Percentiles rank a stretch among this genome's conserved stretches.
Evolutionary conservation across 768 basidiomycete genomes (phyloP).

Genomic region (Hygrocybe punicea): DNA sequence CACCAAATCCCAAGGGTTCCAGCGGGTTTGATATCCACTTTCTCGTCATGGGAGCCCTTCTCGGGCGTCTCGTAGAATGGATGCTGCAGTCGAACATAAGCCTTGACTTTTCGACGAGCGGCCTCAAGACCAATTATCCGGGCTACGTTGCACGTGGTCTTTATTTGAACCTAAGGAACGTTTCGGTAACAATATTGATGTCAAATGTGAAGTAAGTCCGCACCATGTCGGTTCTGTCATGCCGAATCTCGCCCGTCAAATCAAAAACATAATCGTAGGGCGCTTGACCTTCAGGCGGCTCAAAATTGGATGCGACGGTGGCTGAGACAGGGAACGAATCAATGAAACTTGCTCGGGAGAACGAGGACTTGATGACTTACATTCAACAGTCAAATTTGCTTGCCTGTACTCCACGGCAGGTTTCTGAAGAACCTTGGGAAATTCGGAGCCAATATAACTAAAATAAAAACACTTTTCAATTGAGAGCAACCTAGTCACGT

Average conservation of each 20-base stretch:
- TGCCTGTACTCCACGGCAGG: conserved; percentile 77
- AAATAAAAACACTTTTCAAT: background rate
- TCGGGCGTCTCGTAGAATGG: conserved; percentile 75
- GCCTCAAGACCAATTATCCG: conserved; percentile 72
- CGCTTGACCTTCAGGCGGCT: conserved; percentile 64
- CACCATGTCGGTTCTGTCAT: conserved; percentile 74
- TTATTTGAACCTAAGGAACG: conserved; percentile 64
- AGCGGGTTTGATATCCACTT: conserved; percentile 67
- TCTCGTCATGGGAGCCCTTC: conserved; percentile 65
- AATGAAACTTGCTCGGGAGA: conserved; percentile 12
- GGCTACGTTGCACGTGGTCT: conserved; percentile 66
- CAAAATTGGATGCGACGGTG: conserved; percentile 64
- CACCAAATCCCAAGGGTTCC: conserved; percentile 79
- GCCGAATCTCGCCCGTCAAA: conserved; percentile 74
- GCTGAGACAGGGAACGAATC: conserved; percentile 39
- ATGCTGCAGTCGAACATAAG: conserved; percentile 73
- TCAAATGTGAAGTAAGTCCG: conserved; percentile 21
- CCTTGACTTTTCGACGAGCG: conserved; percentile 71
- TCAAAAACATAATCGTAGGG: conserved; percentile 82
- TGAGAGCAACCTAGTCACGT: background rate
- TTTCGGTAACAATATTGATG: conserved; percentile 6
- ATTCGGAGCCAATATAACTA: conserved; percentile 77
- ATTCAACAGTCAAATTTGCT: conserved; percentile 69
- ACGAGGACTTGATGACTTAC: conserved; percentile 40
- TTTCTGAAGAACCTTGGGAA: conserved; percentile 64